These are phyloP conservation scores for Fusarium sp. DNA, from an alignment of 2,329 filamentous ascomycete genomes.

Conservation along the genomic window DNA sequence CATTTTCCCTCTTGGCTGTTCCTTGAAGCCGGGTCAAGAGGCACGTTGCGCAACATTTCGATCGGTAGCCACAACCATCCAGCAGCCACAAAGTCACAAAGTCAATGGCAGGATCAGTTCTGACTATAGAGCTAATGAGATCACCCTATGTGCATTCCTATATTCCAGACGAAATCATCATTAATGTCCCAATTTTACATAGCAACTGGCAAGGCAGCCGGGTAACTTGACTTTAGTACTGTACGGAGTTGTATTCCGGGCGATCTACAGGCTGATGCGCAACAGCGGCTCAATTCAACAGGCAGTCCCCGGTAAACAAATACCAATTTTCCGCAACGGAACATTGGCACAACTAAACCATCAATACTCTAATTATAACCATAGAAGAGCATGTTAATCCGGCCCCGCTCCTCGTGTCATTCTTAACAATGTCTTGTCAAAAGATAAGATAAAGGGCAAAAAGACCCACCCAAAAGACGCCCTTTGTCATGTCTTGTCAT, in stretches of 20 bases:
- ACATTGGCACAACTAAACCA: neutral
- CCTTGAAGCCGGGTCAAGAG: neutral
- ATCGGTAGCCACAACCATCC: neutral
- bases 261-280: neutral
- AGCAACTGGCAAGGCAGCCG: neutral
- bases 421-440: slow-evolving; percentile 16
- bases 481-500: slow-evolving; percentile 32
- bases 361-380: neutral
- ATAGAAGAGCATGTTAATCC: neutral
- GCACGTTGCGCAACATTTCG: neutral
- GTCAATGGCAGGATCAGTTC: neutral
- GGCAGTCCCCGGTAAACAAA: neutral
- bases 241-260: neutral
- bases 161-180: neutral
- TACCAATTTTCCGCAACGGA: neutral
- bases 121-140: neutral
- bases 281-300: neutral
- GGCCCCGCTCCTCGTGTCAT: neutral
- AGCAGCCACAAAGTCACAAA: neutral
- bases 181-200: neutral
- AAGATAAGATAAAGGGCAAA: slow-evolving; percentile 21
- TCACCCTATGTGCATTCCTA: neutral
- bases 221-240: neutral
- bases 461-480: slow-evolving; percentile 22
- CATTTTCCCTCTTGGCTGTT: neutral